Evolutionary conservation across 768 basidiomycete genomes (phyloP), one percentile per base, ranked within the genome.

Genomic region (Grammothele lineata): DNA sequence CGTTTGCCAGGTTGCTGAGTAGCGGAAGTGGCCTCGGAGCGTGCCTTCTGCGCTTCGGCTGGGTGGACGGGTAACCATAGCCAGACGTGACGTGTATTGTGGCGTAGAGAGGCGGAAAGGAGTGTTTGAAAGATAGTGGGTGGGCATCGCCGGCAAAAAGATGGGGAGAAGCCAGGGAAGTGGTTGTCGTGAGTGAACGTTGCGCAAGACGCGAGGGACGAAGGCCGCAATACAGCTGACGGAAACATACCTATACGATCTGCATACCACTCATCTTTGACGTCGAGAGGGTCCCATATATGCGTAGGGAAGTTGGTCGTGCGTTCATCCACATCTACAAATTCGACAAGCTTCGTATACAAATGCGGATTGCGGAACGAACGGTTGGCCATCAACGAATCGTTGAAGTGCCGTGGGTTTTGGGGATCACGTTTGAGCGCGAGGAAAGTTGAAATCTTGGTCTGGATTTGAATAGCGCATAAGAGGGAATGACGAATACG

Each of bases 321-420:
- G 14, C 84, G 78, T 64, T 98, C 95, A 58, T 95, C 85, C 14
- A 94, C 86, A 48, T 87, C 86, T 14, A 96, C 83, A 62, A 94
- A 96, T 60, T 96, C 91, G 52, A 99, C 94, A 2, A 99, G 80
- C 57, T 92, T 92, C 11, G 89, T 74, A 65, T 95, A 96, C n/a
- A 98, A 78, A 60, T 96, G 91, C 0, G 95, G 95, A 60, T 99
- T 99, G 22, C 92, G 83, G 68, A 98, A 99, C 4, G 92, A 84
- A 36, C 91, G 84, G 55, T 88, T 91, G 7, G 84, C 80, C 83
- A 97, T 91, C 34, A 99, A 77, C 1, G 90, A 90, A 64, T 96
- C 92, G 64, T 98, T 99, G 71, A 96, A 97, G 65, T 96, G 93
- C 56, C 84, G 83, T 1, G 87, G 85, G 57, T 78, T 76, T 1